A percentile compares a stretch with the other conserved stretches of the same genome.
These are phyloP conservation scores for Cutaneotrichosporon sp. DNA, from an alignment of 1,284 basidiomycete species.

Conservation along the genomic window DNA sequence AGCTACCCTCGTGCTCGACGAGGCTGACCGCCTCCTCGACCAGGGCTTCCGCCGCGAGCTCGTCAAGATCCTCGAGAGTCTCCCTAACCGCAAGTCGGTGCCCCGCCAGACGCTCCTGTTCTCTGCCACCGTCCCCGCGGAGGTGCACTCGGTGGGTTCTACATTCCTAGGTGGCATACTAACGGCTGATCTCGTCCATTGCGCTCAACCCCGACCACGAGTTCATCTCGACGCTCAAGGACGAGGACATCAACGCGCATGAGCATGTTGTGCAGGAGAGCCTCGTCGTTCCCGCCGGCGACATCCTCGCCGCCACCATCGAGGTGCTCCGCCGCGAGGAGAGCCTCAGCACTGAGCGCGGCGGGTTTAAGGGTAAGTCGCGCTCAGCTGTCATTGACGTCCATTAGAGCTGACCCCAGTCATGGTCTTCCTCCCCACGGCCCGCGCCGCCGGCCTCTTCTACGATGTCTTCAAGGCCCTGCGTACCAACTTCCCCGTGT, in stretches of 20 bases:
- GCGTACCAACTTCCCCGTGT: conserved; percentile 33
- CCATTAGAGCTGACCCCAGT: conserved; percentile 33
- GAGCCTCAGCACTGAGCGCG: conserved; percentile 28
- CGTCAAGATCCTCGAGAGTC: conserved; percentile 42
- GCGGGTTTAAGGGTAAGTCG: conserved; percentile 44
- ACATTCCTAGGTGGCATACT: conserved; percentile 10
- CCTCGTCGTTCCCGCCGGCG: conserved; percentile 55
- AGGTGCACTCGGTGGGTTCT: conserved; percentile 46
- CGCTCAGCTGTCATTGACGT: not conserved
- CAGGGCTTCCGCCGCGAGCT: conserved; percentile 47
- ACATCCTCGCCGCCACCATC: conserved; percentile 57
- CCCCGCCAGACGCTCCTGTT: conserved; percentile 56
- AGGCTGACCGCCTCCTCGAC: conserved; percentile 57
- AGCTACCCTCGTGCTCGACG: conserved; percentile 55
- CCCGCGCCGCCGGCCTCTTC: conserved; percentile 63
- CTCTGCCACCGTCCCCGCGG: conserved; percentile 56
- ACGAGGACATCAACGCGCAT: conserved; percentile 67
- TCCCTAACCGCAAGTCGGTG: conserved; percentile 41
- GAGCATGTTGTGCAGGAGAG: conserved; percentile 65
- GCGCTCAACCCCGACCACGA: conserved; percentile 59
- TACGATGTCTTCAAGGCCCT: conserved; percentile 56
- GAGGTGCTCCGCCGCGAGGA: conserved; percentile 52
- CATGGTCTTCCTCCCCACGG: conserved; percentile 70
- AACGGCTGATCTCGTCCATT: conserved; percentile 52
- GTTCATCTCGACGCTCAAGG: conserved; percentile 65